Evolutionary conservation across 176 grass and related monocot species (phyloP).

Genomic region (Alopecurus myosuroides): DNA sequence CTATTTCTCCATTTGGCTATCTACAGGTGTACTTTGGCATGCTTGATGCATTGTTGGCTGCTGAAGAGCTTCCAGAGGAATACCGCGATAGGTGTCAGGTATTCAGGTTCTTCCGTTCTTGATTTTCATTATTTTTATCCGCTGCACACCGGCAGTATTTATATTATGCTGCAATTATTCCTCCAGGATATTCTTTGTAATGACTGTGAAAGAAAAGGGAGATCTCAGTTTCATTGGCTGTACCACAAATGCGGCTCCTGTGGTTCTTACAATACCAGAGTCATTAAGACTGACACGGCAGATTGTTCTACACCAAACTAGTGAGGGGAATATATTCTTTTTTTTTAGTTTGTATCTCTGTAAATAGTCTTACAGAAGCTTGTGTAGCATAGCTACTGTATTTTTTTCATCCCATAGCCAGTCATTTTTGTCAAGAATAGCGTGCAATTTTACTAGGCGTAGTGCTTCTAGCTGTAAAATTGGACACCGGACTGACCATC

Average conservation of each 20-base stretch:
- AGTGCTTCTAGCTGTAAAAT: slow-evolving; percentile 5
- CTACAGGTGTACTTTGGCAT: slow-evolving; percentile 98
- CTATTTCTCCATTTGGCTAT: background rate
- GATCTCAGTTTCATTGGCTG: slow-evolving; percentile 86
- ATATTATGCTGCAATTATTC: slow-evolving; percentile 8
- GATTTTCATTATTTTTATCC: background rate
- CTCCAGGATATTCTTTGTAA: slow-evolving; percentile 90
- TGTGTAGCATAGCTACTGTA: slow-evolving; percentile 32
- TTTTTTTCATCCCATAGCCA: slow-evolving; percentile 32
- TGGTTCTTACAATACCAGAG: slow-evolving; percentile 95
- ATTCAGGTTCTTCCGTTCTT: slow-evolving; percentile 23
- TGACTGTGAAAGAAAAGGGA: slow-evolving; percentile 85
- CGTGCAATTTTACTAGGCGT: slow-evolving; percentile 17
- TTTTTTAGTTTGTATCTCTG: slow-evolving; percentile 34
- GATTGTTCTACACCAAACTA: slow-evolving; percentile 57
- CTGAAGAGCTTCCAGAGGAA: slow-evolving; percentile 93
- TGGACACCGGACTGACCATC: background rate
- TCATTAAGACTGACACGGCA: slow-evolving; percentile 77
- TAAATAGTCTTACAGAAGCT: slow-evolving; percentile 34
- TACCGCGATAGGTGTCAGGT: slow-evolving; percentile 94
- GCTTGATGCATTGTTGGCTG: slow-evolving; percentile 95
- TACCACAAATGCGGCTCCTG: slow-evolving; percentile 91
- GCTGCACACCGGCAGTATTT: background rate
- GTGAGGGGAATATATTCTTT: slow-evolving; percentile 13
- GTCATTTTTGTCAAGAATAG: slow-evolving; percentile 37